Evolutionary conservation across 1,284 basidiomycete genomes (phyloP), one percentile per base, ranked within the genome.

Genomic region (Xanthoconium separans): DNA sequence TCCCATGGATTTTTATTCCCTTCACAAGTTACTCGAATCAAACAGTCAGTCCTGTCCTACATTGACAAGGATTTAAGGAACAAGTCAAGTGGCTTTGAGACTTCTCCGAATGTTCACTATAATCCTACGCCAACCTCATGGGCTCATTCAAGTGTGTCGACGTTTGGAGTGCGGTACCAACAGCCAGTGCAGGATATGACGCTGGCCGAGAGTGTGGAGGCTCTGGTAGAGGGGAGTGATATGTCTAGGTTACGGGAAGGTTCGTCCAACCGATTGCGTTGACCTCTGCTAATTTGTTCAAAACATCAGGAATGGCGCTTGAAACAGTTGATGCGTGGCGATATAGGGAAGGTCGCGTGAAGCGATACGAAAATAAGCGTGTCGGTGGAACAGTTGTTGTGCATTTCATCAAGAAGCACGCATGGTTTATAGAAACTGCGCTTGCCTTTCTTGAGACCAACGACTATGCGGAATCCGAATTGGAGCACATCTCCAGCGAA

Each of bases 1-100:
- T 87, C 93, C 6, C 96, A 98, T 73, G 96, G 96, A 1, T 99
- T 93, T 76, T 74, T 98, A n/a, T 99, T 95, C 75, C 96, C 96
- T 0, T 92, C 94, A 22, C 88, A 95, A 69, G 90, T 87, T 27
- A 80, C 82, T 45, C 82, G 87, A 42, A 80, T 95, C 45, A 84
- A 80, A 61, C 72, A 72, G 24, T 70, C 69, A 42, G 75, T 81
- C 59, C 61, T 73, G 54, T 71, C 75, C 9, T 76, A 77, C 55
- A 62, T 82, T 37, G 73, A 79, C 51, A 71, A 73, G 50, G 64
- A 61, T 18, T 55, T 63, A 13, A 65, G 73, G 46, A 76, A 76
- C 42, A 56, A 58, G 42, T 56, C 62, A 6, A 44, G 30, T 43
- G 46, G 51, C 39, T 18, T 40, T 22, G 53, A 57, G 50, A 50